Conservation (phyloP, 2,329 filamentous ascomycete species). For the Hypoxylon sp. region DNA sequence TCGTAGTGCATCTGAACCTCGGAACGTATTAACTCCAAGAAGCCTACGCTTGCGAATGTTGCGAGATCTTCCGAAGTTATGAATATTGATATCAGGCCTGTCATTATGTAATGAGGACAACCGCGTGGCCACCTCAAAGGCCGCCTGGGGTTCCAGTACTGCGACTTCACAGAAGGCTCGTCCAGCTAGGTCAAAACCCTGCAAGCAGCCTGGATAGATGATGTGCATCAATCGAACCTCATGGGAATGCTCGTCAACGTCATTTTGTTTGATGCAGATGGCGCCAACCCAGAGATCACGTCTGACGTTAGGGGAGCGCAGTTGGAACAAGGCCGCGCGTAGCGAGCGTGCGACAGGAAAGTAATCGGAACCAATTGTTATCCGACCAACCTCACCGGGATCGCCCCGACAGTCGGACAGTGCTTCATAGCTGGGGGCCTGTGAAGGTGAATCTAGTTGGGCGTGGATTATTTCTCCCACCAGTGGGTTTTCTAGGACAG, state of each 20-base stretch:
- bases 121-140: neutral
- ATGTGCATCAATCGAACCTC: neutral
- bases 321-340: neutral
- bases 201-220: neutral
- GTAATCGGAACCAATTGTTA: neutral
- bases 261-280: neutral
- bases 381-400: neutral
- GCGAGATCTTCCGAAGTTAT: neutral
- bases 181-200: neutral
- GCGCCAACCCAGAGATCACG: neutral
- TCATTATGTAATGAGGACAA: neutral
- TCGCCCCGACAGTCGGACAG: conserved; percentile 1
- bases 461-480: neutral
- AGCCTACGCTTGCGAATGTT: neutral
- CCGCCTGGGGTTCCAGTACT: neutral
- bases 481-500: neutral
- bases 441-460: neutral
- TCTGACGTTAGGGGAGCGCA: neutral
- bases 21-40: neutral
- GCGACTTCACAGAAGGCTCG: neutral
- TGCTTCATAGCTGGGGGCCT: neutral
- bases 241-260: neutral
- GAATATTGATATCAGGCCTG: neutral
- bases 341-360: neutral
- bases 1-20: neutral